phyloP scores from a whole-genome alignment of 768 basidiomycete genomes.

The Hortiboletus flavorubellus region DNA sequence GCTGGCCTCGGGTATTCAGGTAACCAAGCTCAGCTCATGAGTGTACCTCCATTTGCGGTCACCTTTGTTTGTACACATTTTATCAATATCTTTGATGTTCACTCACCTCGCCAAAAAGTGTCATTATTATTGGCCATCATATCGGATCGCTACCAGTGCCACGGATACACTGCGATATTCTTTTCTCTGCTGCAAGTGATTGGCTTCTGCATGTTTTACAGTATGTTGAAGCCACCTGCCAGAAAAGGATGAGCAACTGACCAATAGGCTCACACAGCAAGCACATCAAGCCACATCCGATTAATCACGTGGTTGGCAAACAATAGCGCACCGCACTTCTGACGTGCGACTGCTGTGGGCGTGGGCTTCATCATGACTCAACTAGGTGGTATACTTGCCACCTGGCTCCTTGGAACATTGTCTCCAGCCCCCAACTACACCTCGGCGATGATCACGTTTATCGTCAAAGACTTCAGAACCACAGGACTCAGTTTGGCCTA shows the following conservation, averaged over 20 bases:
- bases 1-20: constrained; percentile 54
- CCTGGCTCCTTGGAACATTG: too few species aligned
- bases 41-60: constrained; percentile 42
- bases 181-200: constrained; percentile 40
- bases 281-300: constrained; percentile 37
- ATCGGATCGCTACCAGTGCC: constrained; percentile 44
- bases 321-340: too few species aligned
- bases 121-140: constrained; percentile 40
- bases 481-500: too few species aligned
- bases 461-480: too few species aligned
- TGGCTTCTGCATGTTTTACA: constrained; percentile 53
- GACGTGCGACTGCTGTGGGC: too few species aligned
- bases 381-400: too few species aligned
- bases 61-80: constrained; percentile 44
- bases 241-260: neutral
- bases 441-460: too few species aligned
- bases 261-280: constrained; percentile 3
- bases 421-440: too few species aligned
- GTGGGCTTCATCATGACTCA: too few species aligned
- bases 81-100: neutral
- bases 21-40: constrained; percentile 56
- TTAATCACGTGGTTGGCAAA: too few species aligned
- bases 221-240: constrained; percentile 28
- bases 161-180: constrained; percentile 33
- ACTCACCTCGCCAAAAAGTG: constrained; percentile 22